These are phyloP conservation scores for Cladosporium phlei DNA, from an alignment of 2,329 filamentous ascomycete genomes.

Conservation along the genomic window DNA sequence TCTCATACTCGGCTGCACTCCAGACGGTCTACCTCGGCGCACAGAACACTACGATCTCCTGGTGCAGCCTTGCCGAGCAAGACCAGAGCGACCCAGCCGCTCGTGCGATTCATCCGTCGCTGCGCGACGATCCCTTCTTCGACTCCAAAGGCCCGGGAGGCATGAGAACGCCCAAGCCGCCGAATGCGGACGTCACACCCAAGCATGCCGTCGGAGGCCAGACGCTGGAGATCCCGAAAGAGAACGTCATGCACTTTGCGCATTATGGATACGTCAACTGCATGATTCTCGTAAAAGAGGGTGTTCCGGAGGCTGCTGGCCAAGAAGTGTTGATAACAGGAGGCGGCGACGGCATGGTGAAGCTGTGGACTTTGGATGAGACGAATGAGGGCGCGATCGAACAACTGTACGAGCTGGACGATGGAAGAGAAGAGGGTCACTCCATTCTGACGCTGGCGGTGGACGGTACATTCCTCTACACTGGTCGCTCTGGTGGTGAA, in stretches of 20 bases:
- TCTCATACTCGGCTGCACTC: slow-evolving; percentile 76
- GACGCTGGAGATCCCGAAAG: slow-evolving; percentile 73
- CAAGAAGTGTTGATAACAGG: slow-evolving; percentile 82
- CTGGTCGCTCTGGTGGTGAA: slow-evolving; percentile 78
- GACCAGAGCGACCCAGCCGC: slow-evolving; percentile 16
- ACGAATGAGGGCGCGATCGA: slow-evolving; percentile 58
- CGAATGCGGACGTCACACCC: slow-evolving; percentile 48
- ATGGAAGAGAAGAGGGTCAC: slow-evolving; percentile 53
- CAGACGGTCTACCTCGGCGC: slow-evolving; percentile 86
- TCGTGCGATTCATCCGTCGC: slow-evolving; percentile 56
- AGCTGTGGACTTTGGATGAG: slow-evolving; percentile 76
- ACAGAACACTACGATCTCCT: slow-evolving; percentile 92
- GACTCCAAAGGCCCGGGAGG: slow-evolving; percentile 85
- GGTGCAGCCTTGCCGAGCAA: slow-evolving; percentile 55
- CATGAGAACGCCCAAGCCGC: slow-evolving; percentile 67
- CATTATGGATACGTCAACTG: slow-evolving; percentile 96
- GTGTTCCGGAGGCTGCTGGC: slow-evolving; percentile 64
- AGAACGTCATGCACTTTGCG: slow-evolving; percentile 80
- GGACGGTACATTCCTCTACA: slow-evolving; percentile 89
- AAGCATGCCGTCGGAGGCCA: slow-evolving; percentile 54
- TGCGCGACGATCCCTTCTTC: slow-evolving; percentile 86
- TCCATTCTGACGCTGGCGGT: slow-evolving; percentile 72
- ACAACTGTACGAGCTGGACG: slow-evolving; percentile 64
- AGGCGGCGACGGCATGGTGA: slow-evolving; percentile 88
- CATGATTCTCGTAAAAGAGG: slow-evolving; percentile 78